Conservation (phyloP, 2,329 filamentous ascomycete species). For the Curvularia sp. region DNA sequence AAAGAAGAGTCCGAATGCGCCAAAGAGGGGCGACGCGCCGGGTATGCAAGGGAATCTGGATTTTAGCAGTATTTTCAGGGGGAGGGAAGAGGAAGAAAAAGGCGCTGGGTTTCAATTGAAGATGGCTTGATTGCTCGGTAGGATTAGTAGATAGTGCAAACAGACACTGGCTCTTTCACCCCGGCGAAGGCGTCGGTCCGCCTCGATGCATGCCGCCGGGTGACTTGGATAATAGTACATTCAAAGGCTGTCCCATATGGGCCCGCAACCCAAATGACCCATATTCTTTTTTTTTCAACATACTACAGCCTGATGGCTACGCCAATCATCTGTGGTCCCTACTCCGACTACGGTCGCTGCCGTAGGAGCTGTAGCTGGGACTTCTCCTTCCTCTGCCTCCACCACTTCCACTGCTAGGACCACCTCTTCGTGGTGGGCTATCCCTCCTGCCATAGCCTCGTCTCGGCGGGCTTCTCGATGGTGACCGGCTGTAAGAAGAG, state of each 20-base stretch:
- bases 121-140: constrained; percentile 32
- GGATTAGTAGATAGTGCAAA: not conserved
- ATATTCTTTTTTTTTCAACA: not conserved
- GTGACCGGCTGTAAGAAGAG: constrained; percentile 52
- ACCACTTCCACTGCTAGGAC: constrained; percentile 31
- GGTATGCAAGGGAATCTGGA: constrained; percentile 58
- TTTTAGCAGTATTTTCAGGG: constrained; percentile 60
- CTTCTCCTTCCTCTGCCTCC: constrained; percentile 57
- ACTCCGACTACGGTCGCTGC: constrained; percentile 61
- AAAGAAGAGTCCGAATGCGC: constrained; percentile 80
- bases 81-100: constrained; percentile 56
- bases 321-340: constrained; percentile 35
- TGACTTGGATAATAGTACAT: not conserved
- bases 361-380: constrained; percentile 69
- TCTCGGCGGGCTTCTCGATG: constrained; percentile 43
- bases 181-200: not conserved
- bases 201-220: not conserved
- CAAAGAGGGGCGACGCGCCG: constrained; percentile 69
- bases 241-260: not conserved
- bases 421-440: constrained; percentile 23
- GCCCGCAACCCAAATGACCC: not conserved
- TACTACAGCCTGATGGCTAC: not conserved
- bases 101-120: constrained; percentile 57
- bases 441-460: constrained; percentile 26
- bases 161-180: not conserved